Evolutionary conservation across 2,329 filamentous ascomycete genomes (phyloP).

Genomic region (Nemania serpens): DNA sequence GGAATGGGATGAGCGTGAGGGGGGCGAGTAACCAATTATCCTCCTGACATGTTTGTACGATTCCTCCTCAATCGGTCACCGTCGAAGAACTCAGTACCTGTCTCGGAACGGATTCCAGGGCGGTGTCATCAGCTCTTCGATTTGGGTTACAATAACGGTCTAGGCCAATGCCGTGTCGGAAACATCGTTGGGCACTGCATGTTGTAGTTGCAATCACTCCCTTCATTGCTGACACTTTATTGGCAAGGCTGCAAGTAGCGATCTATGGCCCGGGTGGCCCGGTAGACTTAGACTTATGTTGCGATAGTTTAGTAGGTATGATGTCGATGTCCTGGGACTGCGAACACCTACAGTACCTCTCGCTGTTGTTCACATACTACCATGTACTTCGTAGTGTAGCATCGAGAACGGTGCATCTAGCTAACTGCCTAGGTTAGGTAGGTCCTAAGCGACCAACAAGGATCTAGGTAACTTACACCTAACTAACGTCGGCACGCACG

Average conservation of each 20-base stretch:
- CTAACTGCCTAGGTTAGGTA: not conserved
- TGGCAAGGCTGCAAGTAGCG: not conserved
- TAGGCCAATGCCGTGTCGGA: constrained; percentile 3
- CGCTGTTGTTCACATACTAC: not conserved
- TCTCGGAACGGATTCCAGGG: not conserved
- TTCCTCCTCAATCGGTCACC: not conserved
- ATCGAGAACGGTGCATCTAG: constrained; percentile 2
- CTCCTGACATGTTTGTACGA: not conserved
- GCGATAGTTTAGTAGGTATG: not conserved
- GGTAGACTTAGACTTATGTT: not conserved
- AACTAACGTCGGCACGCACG: not conserved
- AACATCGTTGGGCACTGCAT: not conserved
- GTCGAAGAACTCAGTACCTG: not conserved
- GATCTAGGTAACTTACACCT: not conserved
- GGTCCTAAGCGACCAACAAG: constrained; percentile 5
- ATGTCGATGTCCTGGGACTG: not conserved
- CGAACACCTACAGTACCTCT: not conserved
- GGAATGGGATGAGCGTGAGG: too few relatives aligned
- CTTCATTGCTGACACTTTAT: not conserved
- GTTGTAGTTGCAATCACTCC: too few relatives aligned
- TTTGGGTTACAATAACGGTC: constrained; percentile 13
- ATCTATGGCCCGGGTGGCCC: not conserved
- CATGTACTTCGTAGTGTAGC: not conserved
- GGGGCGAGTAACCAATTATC: not conserved
- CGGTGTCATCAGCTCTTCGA: not conserved